Base-by-base conservation (phyloP, 768 basidiomycete species). In the Kwoniella heveanensis region DNA sequence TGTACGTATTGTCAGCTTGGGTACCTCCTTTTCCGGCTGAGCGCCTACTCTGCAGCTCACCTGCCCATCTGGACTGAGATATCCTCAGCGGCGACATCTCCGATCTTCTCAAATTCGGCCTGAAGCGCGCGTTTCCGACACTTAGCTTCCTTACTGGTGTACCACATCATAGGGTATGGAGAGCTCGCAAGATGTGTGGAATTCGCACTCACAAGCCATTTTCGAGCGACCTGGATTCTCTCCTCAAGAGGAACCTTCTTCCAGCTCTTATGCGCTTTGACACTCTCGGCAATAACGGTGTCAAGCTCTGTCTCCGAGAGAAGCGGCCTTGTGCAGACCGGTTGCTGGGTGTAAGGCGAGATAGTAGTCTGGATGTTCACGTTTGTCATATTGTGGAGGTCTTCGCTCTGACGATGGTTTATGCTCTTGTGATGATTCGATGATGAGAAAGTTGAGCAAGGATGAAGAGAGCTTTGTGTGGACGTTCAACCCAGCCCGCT, bases 11-110 rank as follows among this genome's bases (percentile, higher is more conserved):
- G 39, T 44, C 8, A 44, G 25, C 29, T 54, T 54, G 22, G 47
- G 8, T 29, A n/a, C n/a, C n/a, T n/a, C n/a, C n/a, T n/a, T n/a
- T n/a, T n/a, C 25, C 22, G 37, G n/a, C 12, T 24, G 4, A 29
- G n/a, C 46, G 17, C 3, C n/a, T 13, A 17, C 36, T n/a, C 17
- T 2, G 22, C 8, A 54, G n/a, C 86, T 68, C 64, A 91, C 91
- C 92, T 83, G 37, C 95, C 95, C 90, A 99, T 97, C 81, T 96
- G 91, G 56, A 87, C 69, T 0, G 92, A 88, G 56, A 97, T 82
- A 70, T 97, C 93, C 30, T 85, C 73, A 0, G 87, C 86, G 15
- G 91, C 85, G 29, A 89, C 85, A 19, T 89, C 85, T 8, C 80
- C 80, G 65, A 83, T 80, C 57, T 81, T 83, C 71, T 83, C 80